Percentiles rank a stretch among this genome's conserved stretches.
Conservation (phyloP, 345 rosid species). For the Gossypium anomalum region DNA sequence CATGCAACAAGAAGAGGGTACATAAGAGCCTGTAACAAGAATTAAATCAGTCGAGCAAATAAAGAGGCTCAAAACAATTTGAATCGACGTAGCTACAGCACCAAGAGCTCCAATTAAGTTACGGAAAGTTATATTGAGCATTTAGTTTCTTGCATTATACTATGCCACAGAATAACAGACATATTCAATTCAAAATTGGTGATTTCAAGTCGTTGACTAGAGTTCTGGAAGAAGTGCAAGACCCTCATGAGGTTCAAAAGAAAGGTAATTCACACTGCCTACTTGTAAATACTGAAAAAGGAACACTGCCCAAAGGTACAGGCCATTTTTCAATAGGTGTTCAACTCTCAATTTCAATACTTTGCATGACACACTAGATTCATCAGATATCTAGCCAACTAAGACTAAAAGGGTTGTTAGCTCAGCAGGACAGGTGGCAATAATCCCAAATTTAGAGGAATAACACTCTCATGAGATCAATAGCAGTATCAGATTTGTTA, state of each 20-base stretch:
- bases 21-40: constrained; percentile 81
- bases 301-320: not conserved
- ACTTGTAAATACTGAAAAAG: not conserved
- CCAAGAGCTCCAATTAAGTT: not conserved
- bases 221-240: not conserved
- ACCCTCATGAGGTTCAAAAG: not conserved
- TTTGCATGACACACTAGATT: not conserved
- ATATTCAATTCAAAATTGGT: not conserved
- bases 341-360: not conserved
- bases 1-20: constrained; percentile 98
- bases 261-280: not conserved
- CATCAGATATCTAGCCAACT: not conserved
- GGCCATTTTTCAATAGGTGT: not conserved
- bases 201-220: not conserved
- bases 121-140: not conserved
- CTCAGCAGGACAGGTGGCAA: no score
- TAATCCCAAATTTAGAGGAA: not conserved
- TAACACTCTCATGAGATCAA: not conserved
- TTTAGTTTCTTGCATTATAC: constrained; percentile 1
- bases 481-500: not conserved
- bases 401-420: not conserved
- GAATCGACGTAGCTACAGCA: not conserved
- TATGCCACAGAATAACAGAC: not conserved
- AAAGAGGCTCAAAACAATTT: not conserved
- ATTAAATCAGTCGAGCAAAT: constrained; percentile 11